phyloP scores from a whole-genome alignment of 176 grass and related monocot species.

The Thalia dealbata region DNA sequence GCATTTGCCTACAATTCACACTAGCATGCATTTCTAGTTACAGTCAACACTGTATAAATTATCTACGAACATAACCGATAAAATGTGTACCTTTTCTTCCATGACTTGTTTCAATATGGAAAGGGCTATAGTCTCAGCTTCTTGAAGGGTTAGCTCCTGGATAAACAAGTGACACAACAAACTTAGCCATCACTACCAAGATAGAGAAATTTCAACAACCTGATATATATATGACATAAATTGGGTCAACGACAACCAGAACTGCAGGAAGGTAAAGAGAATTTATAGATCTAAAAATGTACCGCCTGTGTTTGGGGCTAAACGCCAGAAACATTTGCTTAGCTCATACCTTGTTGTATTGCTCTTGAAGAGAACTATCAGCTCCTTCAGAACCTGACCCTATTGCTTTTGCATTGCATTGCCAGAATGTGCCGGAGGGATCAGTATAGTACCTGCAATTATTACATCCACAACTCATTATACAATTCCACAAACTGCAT shows the following conservation, averaged over 20 bases:
- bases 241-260: neutral
- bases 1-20: no score
- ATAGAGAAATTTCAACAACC: neutral
- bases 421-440: slow-evolving; percentile 94
- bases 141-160: slow-evolving; percentile 69
- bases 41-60: neutral
- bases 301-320: neutral
- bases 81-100: slow-evolving; percentile 69
- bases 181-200: neutral
- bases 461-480: neutral
- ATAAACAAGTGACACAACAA: slow-evolving; percentile 5
- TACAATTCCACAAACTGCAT: neutral
- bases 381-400: slow-evolving; percentile 98
- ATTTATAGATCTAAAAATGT: neutral
- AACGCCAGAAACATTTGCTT: neutral
- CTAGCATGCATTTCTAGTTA: no score
- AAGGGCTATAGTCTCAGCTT: slow-evolving; percentile 86
- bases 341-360: slow-evolving; percentile 74
- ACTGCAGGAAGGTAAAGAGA: neutral
- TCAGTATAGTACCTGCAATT: slow-evolving; percentile 76
- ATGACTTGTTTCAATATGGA: slow-evolving; percentile 95
- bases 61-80: neutral
- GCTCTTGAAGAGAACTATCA: slow-evolving; percentile 96
- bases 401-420: slow-evolving; percentile 97
- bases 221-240: no score